Evolutionary conservation across 2,329 filamentous ascomycete genomes (phyloP).

Genomic region (Seiridium unicorne): DNA sequence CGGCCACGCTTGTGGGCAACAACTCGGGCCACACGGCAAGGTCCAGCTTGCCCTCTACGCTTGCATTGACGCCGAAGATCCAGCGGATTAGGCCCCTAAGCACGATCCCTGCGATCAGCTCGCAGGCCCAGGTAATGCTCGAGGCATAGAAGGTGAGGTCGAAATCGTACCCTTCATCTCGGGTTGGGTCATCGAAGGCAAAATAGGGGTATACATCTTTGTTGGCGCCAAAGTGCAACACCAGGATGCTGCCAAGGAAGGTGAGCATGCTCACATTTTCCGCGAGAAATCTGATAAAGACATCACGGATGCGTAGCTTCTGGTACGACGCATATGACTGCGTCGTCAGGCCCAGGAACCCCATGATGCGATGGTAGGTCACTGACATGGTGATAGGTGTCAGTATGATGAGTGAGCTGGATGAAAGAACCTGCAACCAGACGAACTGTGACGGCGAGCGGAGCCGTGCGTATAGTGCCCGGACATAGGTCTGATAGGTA

Average conservation of each 20-base stretch:
- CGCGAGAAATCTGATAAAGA: conserved; percentile 66
- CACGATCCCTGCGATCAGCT: conserved; percentile 59
- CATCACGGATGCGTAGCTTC: conserved; percentile 64
- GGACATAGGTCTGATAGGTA: conserved; percentile 71
- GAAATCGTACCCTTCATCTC: conserved; percentile 55
- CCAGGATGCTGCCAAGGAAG: conserved; percentile 63
- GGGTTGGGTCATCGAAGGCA: conserved; percentile 53
- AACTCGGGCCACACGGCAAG: conserved; percentile 66
- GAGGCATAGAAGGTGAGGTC: conserved; percentile 62
- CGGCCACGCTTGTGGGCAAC: conserved; percentile 63
- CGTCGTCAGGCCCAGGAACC: conserved; percentile 51
- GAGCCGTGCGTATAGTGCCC: conserved; percentile 65
- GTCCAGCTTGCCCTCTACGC: conserved; percentile 63
- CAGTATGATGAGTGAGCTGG: conserved; percentile 60
- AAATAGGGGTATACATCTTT: conserved; percentile 70
- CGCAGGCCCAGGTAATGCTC: conserved; percentile 64
- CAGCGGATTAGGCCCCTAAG: conserved; percentile 57
- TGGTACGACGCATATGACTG: conserved; percentile 64
- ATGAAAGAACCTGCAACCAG: conserved; percentile 63
- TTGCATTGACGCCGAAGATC: conserved; percentile 61
- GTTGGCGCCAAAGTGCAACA: conserved; percentile 66
- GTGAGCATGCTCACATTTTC: conserved; percentile 69
- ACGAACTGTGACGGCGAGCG: conserved; percentile 65
- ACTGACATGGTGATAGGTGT: conserved; percentile 63
- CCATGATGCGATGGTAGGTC: conserved; percentile 54